Conservation (phyloP, 495 filamentous ascomycete genomes). For the Evernia prunastri region DNA sequence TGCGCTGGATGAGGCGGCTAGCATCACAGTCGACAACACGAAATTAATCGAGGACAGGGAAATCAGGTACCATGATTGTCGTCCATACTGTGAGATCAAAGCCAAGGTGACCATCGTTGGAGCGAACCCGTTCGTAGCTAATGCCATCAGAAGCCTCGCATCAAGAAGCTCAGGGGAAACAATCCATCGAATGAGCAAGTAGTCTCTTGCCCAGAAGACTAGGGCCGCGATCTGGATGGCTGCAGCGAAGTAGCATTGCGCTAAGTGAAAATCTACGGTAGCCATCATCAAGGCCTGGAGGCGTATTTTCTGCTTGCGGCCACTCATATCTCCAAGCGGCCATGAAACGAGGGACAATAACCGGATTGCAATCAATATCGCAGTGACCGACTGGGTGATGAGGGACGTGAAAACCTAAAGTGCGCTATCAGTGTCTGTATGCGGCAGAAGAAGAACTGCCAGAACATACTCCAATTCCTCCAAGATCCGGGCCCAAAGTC, state of each 20-base stretch:
- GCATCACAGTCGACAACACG: not conserved
- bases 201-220: not conserved
- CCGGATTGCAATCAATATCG: not conserved
- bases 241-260: slow-evolving; percentile 19
- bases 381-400: not conserved
- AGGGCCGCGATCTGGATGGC: slow-evolving; percentile 14
- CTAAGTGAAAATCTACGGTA: slow-evolving; percentile 12
- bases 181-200: not conserved
- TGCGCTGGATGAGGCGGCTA: not conserved
- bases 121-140: slow-evolving; percentile 9
- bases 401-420: not conserved
- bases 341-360: not conserved
- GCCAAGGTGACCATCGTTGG: slow-evolving; percentile 1
- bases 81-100: slow-evolving; percentile 2
- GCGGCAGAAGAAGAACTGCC: not conserved
- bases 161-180: not conserved
- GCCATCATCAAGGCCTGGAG: not conserved
- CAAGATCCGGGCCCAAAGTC: slow-evolving; percentile 8
- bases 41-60: not conserved
- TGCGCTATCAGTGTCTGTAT: not conserved
- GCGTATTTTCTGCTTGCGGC: not conserved
- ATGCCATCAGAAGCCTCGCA: not conserved
- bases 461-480: slow-evolving; percentile 8
- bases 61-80: slow-evolving; percentile 14
- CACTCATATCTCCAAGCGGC: not conserved